Conservation (phyloP, 2,329 filamentous ascomycete species). For the Colletotrichum kahawae region DNA sequence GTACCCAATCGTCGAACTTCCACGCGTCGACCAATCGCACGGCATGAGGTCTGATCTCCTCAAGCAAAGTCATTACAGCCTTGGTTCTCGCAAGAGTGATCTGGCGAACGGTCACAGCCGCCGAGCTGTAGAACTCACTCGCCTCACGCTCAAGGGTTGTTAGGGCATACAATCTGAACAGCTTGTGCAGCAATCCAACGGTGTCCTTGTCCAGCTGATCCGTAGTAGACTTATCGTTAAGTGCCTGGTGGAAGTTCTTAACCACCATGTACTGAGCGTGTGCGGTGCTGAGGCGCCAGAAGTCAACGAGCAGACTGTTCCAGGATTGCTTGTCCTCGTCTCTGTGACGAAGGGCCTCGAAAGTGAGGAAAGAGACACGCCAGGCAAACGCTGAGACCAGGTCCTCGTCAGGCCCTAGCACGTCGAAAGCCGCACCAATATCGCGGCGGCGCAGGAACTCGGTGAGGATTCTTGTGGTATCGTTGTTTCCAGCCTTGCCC, state of each 20-base stretch:
- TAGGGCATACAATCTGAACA: conserved; percentile 83
- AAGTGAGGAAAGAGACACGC: conserved; percentile 76
- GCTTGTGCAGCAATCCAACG: conserved; percentile 65
- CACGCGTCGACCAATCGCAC: conserved; percentile 74
- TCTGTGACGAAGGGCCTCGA: conserved; percentile 75
- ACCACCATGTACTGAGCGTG: conserved; percentile 80
- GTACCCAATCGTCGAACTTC: conserved; percentile 80
- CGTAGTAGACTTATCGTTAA: conserved; percentile 50
- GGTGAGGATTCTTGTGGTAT: conserved; percentile 70
- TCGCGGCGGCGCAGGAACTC: conserved; percentile 70
- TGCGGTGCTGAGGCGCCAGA: conserved; percentile 77
- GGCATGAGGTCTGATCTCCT: conserved; percentile 76
- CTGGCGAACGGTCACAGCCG: conserved; percentile 73
- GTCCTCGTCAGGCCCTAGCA: conserved; percentile 73
- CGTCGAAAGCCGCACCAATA: conserved; percentile 75
- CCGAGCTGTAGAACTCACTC: conserved; percentile 73
- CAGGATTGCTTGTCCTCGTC: conserved; percentile 78
- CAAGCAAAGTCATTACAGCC: conserved; percentile 81
- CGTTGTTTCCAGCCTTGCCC: conserved; percentile 64
- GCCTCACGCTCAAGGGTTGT: conserved; percentile 68
- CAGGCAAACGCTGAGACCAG: conserved; percentile 77
- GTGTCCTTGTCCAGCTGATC: conserved; percentile 63
- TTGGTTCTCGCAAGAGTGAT: conserved; percentile 72
- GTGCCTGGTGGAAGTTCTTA: conserved; percentile 68
- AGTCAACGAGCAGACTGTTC: conserved; percentile 80